These are phyloP conservation scores for Cryptococcus sp. DNA, from an alignment of 1,284 basidiomycete genomes.

Conservation along the genomic window DNA sequence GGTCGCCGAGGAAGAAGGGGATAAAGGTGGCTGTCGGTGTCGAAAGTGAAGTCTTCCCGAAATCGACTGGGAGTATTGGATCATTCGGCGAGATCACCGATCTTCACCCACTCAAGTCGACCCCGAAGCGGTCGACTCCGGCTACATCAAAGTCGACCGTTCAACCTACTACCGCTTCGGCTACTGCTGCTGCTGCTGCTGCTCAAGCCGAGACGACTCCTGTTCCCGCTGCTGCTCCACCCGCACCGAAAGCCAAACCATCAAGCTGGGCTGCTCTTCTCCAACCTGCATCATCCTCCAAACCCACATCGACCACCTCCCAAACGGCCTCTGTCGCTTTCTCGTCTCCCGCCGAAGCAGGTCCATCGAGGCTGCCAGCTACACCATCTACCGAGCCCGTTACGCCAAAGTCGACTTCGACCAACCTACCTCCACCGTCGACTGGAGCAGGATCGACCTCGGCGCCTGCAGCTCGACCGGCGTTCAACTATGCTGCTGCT, in stretches of 20 bases:
- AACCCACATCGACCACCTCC: neutral
- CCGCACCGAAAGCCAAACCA: constrained; percentile 6
- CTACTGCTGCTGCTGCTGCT: neutral
- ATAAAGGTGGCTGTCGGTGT: neutral
- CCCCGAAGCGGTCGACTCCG: neutral
- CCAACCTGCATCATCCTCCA: neutral
- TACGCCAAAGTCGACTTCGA: constrained; percentile 46
- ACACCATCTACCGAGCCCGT: constrained; percentile 8
- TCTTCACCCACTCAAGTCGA: neutral
- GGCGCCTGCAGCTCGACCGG: constrained; percentile 18
- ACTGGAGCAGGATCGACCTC: constrained; percentile 23
- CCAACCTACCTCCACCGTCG: constrained; percentile 57
- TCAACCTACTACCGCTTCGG: neutral
- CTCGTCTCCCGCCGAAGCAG: constrained; percentile 2
- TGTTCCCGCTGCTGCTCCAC: neutral
- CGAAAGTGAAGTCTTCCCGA: neutral
- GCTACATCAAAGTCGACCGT: too few species aligned
- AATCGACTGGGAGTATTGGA: neutral
- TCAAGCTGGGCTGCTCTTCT: constrained; percentile 10
- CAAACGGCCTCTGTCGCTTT: neutral
- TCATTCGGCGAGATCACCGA: constrained; percentile 2
- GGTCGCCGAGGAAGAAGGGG: neutral
- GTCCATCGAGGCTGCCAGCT: constrained; percentile 9
- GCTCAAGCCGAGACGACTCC: neutral
- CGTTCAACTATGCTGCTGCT: constrained; percentile 40